Conservation (phyloP, 768 basidiomycete genomes). For the Amanita muscaria region DNA sequence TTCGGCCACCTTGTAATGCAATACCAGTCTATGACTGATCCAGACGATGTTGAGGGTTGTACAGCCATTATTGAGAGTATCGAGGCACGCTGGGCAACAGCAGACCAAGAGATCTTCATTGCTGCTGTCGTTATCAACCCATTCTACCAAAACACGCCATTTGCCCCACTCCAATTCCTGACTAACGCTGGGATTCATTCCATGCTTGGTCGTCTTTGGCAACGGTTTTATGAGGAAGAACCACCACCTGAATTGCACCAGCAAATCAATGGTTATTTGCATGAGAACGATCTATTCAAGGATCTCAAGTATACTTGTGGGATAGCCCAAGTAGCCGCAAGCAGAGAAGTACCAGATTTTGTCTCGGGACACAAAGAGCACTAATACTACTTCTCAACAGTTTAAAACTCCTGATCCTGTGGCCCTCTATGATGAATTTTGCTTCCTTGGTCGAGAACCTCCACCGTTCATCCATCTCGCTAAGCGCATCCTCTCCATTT, state of each 20-base stretch:
- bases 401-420: too few species aligned
- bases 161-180: conserved; percentile 9
- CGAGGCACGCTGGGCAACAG: conserved; percentile 19
- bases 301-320: background rate
- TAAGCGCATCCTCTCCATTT: conserved; percentile 14
- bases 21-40: conserved; percentile 12
- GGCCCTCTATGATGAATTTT: too few species aligned
- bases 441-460: background rate
- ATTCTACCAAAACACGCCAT: conserved; percentile 13
- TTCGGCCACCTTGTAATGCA: conserved; percentile 19
- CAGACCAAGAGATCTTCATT: conserved; percentile 24
- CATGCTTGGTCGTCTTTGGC: conserved; percentile 11
- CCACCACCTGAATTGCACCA: conserved; percentile 1
- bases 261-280: conserved; percentile 5
- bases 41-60: conserved; percentile 12
- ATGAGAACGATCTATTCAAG: conserved; percentile 4
- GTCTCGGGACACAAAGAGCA: background rate
- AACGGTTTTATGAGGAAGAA: conserved; percentile 10
- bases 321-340: background rate
- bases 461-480: background rate
- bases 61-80: conserved; percentile 22
- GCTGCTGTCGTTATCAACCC: conserved; percentile 21
- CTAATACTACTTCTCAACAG: background rate
- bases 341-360: background rate
- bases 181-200: conserved; percentile 11